Base-by-base conservation (phyloP, 108 stramenopile species). In the Nitzschia sp. region DNA sequence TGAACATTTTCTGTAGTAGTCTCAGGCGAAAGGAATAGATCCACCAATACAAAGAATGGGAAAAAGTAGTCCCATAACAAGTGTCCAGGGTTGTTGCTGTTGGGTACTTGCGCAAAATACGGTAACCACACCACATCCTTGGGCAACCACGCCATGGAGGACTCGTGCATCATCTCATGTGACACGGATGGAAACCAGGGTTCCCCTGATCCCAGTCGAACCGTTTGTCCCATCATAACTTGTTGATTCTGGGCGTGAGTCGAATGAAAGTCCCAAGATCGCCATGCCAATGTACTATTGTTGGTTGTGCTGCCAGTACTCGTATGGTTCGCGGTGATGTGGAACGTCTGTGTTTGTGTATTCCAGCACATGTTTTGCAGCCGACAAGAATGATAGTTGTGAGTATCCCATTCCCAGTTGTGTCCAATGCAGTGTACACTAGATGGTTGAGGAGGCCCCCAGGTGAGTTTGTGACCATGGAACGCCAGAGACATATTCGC, bases 71-170 rank as follows among this genome's bases (percentile, higher is more conserved):
- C 71, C 71, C 71, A 72, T 6, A 72, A 43, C 39, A 78, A 63
- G 68, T 82, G 81, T 17, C 81, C 81, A 12, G 70, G 67, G 69
- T 82, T 82, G 63, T 65, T 64, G 29, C 44, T 41, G 44, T 72
- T 72, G 41, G 63, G 63, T 2, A 51, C 66, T 25, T 57, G 11
- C 3, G 71, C 21, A 26, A 41, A 66, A 54, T 54, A 69, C 0
- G 77, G 77, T 10, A 78, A 20, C 77, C 65, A 75, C 0, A 75
- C 58, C 5, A 64, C 43, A 3, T 71, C 44, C 25, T 39, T 15
- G 5, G 65, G 58, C 40, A 71, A 22, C 19, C 17, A 41, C 25
- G 60, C 60, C 29, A 64, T 38, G 1, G 14, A 10, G 21, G 11
- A 15, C 22, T 42, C 50, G 12, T 25, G 15, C 17, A 7, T 29